Evolutionary conservation across 768 basidiomycete genomes (phyloP), one percentile per base, ranked within the genome.

Genomic region (Pulveroboletus sp.): DNA sequence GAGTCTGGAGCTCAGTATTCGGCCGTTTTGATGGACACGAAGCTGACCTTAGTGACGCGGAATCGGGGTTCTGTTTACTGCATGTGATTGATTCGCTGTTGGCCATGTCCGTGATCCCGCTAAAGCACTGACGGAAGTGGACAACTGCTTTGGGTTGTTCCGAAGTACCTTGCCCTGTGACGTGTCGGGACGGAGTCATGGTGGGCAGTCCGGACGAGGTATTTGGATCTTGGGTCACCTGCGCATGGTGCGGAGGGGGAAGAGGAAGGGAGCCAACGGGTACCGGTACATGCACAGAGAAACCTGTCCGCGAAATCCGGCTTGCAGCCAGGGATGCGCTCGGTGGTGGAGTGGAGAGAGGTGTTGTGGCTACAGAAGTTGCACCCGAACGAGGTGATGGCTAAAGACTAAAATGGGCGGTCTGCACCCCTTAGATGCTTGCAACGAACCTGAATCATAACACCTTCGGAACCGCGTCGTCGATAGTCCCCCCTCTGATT

Each of bases 321-420:
- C 46, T 36, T 17, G n/a, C 31, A 13, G 31, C 13, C 4, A 50
- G 17, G n/a, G 53, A 21, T 33, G 46, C 52, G 35, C 49, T 60
- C 13, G 46, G 53, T 4, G 58, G 56, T 15, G 64, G 58, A 44
- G 64, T 58, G 40, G 64, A 58, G 24, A 61, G 55, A 28, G 55
- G 51, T 6, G 56, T 58, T 5, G 56, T 58, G 3, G 58, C 40
- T 18, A 49, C 38, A n/a, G 51, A 43, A 28, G 49, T 38, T 21
- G 53, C 27, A 42, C 41, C 45, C 9, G 56, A 31, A 31, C 49
- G 58, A 47, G 49, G 47, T 8, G 56, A 43, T 6, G 45, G 40
- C 63, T 58, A 40, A 39, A 18, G 40, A 41, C n/a, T 13, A 33
- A 24, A 33, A 36, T 54, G 38, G 52, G 46, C 6, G 15, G 17